phyloP scores from a whole-genome alignment of 1,284 basidiomycete genomes.

The Marasmius fiardii region DNA sequence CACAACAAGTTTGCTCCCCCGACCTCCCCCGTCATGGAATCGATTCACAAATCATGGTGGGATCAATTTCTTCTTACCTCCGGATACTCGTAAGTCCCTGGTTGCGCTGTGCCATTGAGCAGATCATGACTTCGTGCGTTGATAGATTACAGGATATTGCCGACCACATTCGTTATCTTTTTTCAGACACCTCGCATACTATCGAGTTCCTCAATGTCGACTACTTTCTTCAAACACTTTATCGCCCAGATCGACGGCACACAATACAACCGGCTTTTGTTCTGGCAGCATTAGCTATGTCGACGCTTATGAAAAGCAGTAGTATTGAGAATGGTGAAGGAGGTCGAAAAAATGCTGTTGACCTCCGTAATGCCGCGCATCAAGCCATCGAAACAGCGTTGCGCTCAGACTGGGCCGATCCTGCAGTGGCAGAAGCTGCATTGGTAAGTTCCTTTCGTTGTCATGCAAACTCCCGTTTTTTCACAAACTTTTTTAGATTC shows the following conservation, averaged over 20 bases:
- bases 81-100: slow-evolving; percentile 36
- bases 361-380: slow-evolving; percentile 54
- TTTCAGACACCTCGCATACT: slow-evolving; percentile 50
- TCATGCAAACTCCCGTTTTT: background rate
- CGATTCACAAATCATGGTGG: slow-evolving; percentile 60
- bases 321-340: slow-evolving; percentile 50
- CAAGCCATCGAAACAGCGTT: slow-evolving; percentile 49
- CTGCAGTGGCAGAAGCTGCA: slow-evolving; percentile 69
- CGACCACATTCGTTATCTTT: slow-evolving; percentile 51
- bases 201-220: slow-evolving; percentile 63
- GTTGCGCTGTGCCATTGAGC: background rate
- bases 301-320: slow-evolving; percentile 72
- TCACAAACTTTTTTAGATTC: slow-evolving; percentile 41
- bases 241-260: slow-evolving; percentile 43
- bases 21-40: slow-evolving; percentile 39
- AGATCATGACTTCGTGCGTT: slow-evolving; percentile 33
- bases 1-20: slow-evolving; percentile 34
- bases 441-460: slow-evolving; percentile 43
- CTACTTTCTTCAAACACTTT: slow-evolving; percentile 51
- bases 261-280: slow-evolving; percentile 69
- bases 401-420: slow-evolving; percentile 50
- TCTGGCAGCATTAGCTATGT: slow-evolving; percentile 63
- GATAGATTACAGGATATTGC: slow-evolving; percentile 37
- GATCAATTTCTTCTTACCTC: slow-evolving; percentile 46
- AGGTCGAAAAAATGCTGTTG: slow-evolving; percentile 50